Evolutionary conservation across 2,329 filamentous ascomycete species (phyloP).

Genomic region (Fusarium sambucinum): DNA sequence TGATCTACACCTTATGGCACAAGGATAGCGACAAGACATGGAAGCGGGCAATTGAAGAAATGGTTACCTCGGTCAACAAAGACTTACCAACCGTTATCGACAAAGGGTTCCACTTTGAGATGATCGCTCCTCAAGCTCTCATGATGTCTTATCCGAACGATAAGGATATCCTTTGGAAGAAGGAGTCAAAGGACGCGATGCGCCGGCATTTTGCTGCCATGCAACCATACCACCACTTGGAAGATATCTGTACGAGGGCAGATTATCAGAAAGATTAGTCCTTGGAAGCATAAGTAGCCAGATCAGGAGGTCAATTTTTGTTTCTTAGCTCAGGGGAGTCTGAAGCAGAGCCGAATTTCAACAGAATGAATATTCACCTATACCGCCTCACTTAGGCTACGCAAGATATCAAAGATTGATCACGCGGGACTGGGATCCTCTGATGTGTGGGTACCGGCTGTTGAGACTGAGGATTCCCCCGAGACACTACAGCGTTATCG

Average conservation of each 20-base stretch:
- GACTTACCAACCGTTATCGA: background rate
- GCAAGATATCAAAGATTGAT: no score
- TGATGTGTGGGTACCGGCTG: no score
- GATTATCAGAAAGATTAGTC: background rate
- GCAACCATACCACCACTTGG: background rate
- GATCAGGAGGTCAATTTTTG: background rate
- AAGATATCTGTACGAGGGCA: background rate
- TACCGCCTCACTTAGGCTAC: no score
- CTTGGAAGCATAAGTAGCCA: background rate
- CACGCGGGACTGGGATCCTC: no score
- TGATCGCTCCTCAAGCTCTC: constrained; percentile 1
- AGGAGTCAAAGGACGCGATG: background rate
- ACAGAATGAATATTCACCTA: no score
- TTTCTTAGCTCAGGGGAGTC: background rate
- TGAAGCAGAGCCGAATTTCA: no score
- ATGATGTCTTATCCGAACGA: background rate
- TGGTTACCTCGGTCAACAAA: background rate
- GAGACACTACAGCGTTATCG: no score
- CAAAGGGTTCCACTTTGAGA: background rate
- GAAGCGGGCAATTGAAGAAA: constrained; percentile 1
- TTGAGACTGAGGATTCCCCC: no score
- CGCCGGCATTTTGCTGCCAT: background rate
- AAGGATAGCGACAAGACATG: background rate
- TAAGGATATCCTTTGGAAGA: background rate
- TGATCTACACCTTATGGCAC: constrained; percentile 1